Evolutionary conservation across 2,329 filamentous ascomycete genomes (phyloP).

Genomic region (Botryosphaeria agaves): DNA sequence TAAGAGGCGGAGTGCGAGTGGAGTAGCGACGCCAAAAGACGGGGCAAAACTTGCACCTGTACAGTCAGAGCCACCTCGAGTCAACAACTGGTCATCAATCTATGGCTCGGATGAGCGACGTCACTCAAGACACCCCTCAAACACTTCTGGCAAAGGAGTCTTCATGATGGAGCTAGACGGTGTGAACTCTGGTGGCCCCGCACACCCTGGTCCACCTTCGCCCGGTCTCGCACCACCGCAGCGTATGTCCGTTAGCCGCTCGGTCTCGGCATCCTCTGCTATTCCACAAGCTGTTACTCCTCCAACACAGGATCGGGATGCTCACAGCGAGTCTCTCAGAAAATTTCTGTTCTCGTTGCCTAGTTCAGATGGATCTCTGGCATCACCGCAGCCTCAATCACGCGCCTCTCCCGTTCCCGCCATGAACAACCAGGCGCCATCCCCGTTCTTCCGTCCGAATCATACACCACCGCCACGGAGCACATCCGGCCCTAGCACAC

Average conservation of each 20-base stretch:
- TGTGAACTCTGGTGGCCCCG: slow-evolving; percentile 23
- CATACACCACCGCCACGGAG: slow-evolving; percentile 13
- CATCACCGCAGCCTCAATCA: not conserved
- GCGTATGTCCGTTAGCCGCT: slow-evolving; percentile 11
- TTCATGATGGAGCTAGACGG: slow-evolving; percentile 55
- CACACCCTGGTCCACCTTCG: not conserved
- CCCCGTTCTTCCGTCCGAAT: slow-evolving; percentile 18
- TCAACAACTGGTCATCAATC: slow-evolving; percentile 7
- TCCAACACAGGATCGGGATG: slow-evolving; percentile 32
- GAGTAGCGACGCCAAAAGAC: slow-evolving; percentile 33
- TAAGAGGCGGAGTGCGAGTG: slow-evolving; percentile 36
- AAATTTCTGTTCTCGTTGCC: slow-evolving; percentile 24
- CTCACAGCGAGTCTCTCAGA: slow-evolving; percentile 25
- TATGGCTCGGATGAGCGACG: slow-evolving; percentile 15
- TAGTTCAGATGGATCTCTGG: slow-evolving; percentile 4
- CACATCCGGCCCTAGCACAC: slow-evolving; percentile 12
- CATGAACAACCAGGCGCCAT: slow-evolving; percentile 11
- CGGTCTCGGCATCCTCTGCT: slow-evolving; percentile 14
- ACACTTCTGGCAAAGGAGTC: slow-evolving; percentile 34
- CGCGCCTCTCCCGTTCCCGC: not conserved
- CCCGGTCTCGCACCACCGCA: too few species aligned
- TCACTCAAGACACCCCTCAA: slow-evolving; percentile 24
- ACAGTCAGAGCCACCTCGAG: slow-evolving; percentile 14
- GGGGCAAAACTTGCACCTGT: not conserved
- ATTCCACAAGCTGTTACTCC: slow-evolving; percentile 10